Percentiles rank a stretch among this genome's conserved stretches.
Conservation (phyloP, 2,329 filamentous ascomycete species). For the Epicoccum nigrum region DNA sequence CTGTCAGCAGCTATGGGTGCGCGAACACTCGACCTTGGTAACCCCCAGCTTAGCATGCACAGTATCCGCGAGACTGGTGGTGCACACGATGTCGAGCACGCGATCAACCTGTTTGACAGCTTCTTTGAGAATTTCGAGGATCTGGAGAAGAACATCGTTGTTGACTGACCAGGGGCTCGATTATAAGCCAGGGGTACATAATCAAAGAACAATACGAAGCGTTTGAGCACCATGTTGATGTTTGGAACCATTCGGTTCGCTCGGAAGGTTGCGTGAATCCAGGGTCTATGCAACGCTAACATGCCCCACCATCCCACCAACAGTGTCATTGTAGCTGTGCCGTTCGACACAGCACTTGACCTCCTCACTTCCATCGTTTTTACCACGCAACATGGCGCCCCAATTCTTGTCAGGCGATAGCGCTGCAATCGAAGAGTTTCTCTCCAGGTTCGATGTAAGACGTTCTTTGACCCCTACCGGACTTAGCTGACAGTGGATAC, state of each 20-base stretch:
- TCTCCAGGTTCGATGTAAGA: slow-evolving; percentile 90
- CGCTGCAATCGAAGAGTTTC: slow-evolving; percentile 77
- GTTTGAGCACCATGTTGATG: slow-evolving; percentile 9
- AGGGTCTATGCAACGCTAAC: slow-evolving; percentile 31
- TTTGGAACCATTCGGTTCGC: slow-evolving; percentile 5
- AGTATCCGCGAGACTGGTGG: slow-evolving; percentile 94
- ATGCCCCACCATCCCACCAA: slow-evolving; percentile 33
- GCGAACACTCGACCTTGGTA: slow-evolving; percentile 89
- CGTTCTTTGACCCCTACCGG: not conserved
- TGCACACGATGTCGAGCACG: slow-evolving; percentile 83
- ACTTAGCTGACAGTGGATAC: slow-evolving; percentile 27
- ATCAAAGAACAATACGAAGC: slow-evolving; percentile 7
- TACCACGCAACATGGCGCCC: slow-evolving; percentile 41
- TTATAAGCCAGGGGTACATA: slow-evolving; percentile 26
- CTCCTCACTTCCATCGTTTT: not conserved
- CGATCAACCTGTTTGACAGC: slow-evolving; percentile 81
- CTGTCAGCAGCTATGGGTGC: slow-evolving; percentile 84
- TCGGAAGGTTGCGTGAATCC: slow-evolving; percentile 2
- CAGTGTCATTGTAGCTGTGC: slow-evolving; percentile 6
- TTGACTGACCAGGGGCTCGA: slow-evolving; percentile 66
- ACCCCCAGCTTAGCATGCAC: slow-evolving; percentile 95
- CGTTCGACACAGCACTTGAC: not conserved
- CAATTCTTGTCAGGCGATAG: slow-evolving; percentile 79
- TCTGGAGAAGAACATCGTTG: slow-evolving; percentile 79
- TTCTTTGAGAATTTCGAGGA: slow-evolving; percentile 88